Conservation (phyloP, 2,329 filamentous ascomycete genomes). For the Arthrobotrys sphaeroides region DNA sequence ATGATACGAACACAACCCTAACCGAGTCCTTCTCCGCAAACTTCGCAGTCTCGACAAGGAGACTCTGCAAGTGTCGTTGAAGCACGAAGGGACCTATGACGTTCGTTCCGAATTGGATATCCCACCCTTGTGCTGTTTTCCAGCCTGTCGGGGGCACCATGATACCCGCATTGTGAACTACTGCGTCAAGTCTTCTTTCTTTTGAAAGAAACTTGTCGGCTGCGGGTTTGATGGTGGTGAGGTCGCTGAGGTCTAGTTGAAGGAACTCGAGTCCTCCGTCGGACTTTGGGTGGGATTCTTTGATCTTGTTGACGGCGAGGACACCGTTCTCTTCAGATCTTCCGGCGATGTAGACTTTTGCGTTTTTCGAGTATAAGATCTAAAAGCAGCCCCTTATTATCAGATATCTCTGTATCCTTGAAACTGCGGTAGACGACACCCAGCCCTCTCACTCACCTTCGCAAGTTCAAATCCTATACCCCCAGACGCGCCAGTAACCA, state of each 20-base stretch:
- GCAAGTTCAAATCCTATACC: slow-evolving; percentile 67
- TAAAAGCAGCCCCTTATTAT: slow-evolving; percentile 58
- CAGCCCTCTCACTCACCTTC: slow-evolving; percentile 56
- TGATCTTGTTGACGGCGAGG: slow-evolving; percentile 64
- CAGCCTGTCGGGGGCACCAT: slow-evolving; percentile 62
- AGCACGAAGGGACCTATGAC: slow-evolving; percentile 54
- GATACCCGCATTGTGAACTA: slow-evolving; percentile 65
- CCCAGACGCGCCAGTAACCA: slow-evolving; percentile 66
- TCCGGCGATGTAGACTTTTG: slow-evolving; percentile 68
- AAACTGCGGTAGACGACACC: too few relatives aligned
- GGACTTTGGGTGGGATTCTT: slow-evolving; percentile 60
- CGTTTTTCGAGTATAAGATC: slow-evolving; percentile 68
- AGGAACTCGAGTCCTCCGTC: slow-evolving; percentile 63
- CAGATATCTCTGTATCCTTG: background rate
- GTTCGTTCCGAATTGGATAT: slow-evolving; percentile 55
- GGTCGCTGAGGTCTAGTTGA: slow-evolving; percentile 63
- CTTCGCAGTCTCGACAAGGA: slow-evolving; percentile 52
- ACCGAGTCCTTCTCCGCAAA: slow-evolving; percentile 56
- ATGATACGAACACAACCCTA: slow-evolving; percentile 59
- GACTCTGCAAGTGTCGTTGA: slow-evolving; percentile 54
- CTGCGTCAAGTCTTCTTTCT: slow-evolving; percentile 61
- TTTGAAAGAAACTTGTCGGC: slow-evolving; percentile 58
- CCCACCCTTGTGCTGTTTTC: slow-evolving; percentile 59
- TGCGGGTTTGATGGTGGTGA: slow-evolving; percentile 60
- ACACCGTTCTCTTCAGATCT: slow-evolving; percentile 64